phyloP scores from a whole-genome alignment of 2,329 filamentous ascomycete species.

The Penicillium sp. region DNA sequence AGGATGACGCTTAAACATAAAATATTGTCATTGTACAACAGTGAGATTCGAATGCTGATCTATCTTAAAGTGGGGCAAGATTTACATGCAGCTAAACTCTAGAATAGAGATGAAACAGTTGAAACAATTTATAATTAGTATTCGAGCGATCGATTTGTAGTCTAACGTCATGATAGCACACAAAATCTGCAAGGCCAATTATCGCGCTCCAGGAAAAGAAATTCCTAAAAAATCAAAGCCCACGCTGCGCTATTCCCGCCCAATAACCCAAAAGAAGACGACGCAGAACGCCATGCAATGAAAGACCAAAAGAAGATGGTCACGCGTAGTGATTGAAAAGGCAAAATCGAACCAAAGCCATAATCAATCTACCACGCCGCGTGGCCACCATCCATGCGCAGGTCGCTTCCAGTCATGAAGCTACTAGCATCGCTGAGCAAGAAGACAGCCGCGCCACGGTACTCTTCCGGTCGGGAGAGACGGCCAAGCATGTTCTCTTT shows the following conservation, averaged over 20 bases:
- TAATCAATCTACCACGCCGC: constrained; percentile 50
- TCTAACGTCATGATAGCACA: constrained; percentile 18
- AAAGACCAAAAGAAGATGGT: constrained; percentile 8
- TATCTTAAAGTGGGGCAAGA: constrained; percentile 19
- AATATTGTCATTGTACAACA: neutral
- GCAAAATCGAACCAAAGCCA: constrained; percentile 5
- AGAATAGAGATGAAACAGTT: neutral
- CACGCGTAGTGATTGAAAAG: constrained; percentile 13
- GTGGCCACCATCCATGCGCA: constrained; percentile 57
- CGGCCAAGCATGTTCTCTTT: constrained; percentile 81
- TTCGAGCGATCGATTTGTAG: constrained; percentile 20
- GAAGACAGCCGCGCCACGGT: constrained; percentile 57
- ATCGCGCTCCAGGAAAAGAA: neutral
- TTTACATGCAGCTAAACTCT: constrained; percentile 6
- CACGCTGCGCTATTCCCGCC: constrained; percentile 10
- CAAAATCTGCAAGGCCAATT: neutral
- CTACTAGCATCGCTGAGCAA: constrained; percentile 51
- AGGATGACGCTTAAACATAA: neutral
- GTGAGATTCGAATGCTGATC: constrained; percentile 11
- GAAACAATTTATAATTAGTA: neutral
- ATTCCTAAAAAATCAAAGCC: neutral
- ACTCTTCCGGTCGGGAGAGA: constrained; percentile 67
- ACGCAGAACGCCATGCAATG: constrained; percentile 26
- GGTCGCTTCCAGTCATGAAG: constrained; percentile 57
- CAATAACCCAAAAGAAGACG: neutral